Evolutionary conservation across 345 rosid genomes (phyloP).

Genomic region (Rhodamnia argentea): DNA sequence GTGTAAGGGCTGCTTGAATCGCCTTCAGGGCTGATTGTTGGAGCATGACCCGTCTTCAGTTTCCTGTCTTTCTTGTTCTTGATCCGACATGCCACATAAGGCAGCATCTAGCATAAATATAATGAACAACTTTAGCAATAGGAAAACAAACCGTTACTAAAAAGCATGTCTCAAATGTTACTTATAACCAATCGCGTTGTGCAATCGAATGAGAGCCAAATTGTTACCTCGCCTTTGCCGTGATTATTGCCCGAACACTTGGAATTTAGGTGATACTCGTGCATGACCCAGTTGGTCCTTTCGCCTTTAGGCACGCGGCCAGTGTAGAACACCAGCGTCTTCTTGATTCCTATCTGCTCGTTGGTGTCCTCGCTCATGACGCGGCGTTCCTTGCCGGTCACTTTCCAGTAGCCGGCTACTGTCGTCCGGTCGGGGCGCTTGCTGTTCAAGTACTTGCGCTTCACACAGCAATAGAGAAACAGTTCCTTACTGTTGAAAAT

Average conservation of each 20-base stretch:
- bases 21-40: background rate
- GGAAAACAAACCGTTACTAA: no score
- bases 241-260: constrained; percentile 2
- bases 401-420: constrained; percentile 40
- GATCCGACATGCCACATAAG: background rate
- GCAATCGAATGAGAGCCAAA: background rate
- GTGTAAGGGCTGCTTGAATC: background rate
- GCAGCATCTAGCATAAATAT: background rate
- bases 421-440: constrained; percentile 12
- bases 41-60: background rate
- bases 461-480: constrained; percentile 22
- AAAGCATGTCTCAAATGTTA: no score
- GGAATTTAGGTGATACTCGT: constrained; percentile 12
- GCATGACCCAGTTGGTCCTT: constrained; percentile 16
- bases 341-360: constrained; percentile 23
- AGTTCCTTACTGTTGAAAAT: constrained; percentile 10
- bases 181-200: no score
- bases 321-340: constrained; percentile 25
- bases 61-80: background rate
- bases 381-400: constrained; percentile 11
- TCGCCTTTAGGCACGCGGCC: background rate
- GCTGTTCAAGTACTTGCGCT: constrained; percentile 11
- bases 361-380: background rate
- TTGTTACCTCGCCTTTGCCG: background rate
- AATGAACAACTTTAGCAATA: background rate